Conservation (phyloP, 345 rosid species). For the Garcia nutans region DNA sequence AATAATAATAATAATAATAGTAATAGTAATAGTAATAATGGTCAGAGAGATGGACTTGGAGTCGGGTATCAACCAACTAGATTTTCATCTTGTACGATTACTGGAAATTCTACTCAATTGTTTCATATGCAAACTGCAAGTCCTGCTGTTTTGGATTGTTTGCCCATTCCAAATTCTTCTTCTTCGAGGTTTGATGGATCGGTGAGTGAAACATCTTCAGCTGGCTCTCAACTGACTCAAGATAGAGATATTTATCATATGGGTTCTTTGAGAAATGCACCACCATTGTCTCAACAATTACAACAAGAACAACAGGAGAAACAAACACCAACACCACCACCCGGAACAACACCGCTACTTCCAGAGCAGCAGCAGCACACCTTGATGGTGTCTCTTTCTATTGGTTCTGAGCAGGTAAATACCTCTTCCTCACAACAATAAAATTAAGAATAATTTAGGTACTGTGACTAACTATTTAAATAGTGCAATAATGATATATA, state of each 20-base stretch:
- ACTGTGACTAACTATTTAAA: too few species aligned
- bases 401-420: conserved; percentile 49
- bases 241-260: conserved; percentile 37
- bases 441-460: too few species aligned
- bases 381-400: conserved; percentile 44
- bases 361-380: conserved; percentile 30
- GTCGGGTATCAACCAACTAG: conserved; percentile 24
- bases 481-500: too few species aligned
- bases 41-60: conserved; percentile 36
- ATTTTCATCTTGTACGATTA: conserved; percentile 3
- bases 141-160: conserved; percentile 35
- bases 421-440: not conserved
- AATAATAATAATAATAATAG: too few species aligned
- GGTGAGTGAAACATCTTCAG: conserved; percentile 20
- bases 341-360: not conserved
- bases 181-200: conserved; percentile 27
- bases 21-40: too few species aligned
- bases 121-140: conserved; percentile 23
- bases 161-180: conserved; percentile 27
- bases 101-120: conserved; percentile 22
- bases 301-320: conserved; percentile 36
- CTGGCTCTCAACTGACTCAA: conserved; percentile 30
- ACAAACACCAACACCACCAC: conserved; percentile 1
- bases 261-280: conserved; percentile 19
- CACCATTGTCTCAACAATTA: conserved; percentile 43